phyloP scores from a whole-genome alignment of 768 basidiomycete genomes.

The Suillus variegatus region DNA sequence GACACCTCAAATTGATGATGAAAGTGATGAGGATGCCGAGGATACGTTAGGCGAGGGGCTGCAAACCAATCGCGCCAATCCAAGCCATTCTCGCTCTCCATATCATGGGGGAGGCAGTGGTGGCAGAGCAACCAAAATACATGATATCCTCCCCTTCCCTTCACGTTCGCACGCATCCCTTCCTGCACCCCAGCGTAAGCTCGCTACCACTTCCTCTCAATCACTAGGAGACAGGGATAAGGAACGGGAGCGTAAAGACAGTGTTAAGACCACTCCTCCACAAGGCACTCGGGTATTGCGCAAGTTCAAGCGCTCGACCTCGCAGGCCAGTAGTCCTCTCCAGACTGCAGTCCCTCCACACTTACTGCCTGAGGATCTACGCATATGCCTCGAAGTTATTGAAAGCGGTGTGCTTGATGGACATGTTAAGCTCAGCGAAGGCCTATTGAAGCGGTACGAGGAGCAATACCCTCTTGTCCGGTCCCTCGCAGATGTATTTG shows the following conservation, averaged over 20 bases:
- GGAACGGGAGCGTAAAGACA: constrained; percentile 51
- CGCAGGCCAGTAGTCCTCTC: constrained; percentile 47
- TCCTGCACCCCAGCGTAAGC: constrained; percentile 63
- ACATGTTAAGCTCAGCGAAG: constrained; percentile 82
- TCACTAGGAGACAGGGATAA: constrained; percentile 58
- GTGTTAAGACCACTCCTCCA: constrained; percentile 35
- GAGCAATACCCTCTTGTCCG: constrained; percentile 95
- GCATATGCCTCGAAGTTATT: constrained; percentile 83
- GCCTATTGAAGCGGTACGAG: constrained; percentile 87
- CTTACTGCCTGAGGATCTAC: constrained; percentile 85
- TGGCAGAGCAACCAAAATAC: constrained; percentile 41
- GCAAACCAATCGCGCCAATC: constrained; percentile 24
- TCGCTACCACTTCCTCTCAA: constrained; percentile 62
- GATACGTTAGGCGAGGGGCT: constrained; percentile 45
- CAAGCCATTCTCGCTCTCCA: constrained; percentile 75
- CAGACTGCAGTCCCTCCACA: constrained; percentile 65
- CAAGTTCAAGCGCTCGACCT: constrained; percentile 68
- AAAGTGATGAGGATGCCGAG: constrained; percentile 65
- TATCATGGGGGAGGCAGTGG: constrained; percentile 55
- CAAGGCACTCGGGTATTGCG: constrained; percentile 56
- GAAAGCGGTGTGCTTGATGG: constrained; percentile 87
- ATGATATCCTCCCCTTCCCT: constrained; percentile 69
- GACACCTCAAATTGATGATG: constrained; percentile 68
- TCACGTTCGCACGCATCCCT: constrained; percentile 80
- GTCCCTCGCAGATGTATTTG: constrained; percentile 94